A percentile compares a stretch with the other conserved stretches of the same genome.
phyloP scores from a whole-genome alignment of 257 asterid genomes.

The Solanum sejunctum region DNA sequence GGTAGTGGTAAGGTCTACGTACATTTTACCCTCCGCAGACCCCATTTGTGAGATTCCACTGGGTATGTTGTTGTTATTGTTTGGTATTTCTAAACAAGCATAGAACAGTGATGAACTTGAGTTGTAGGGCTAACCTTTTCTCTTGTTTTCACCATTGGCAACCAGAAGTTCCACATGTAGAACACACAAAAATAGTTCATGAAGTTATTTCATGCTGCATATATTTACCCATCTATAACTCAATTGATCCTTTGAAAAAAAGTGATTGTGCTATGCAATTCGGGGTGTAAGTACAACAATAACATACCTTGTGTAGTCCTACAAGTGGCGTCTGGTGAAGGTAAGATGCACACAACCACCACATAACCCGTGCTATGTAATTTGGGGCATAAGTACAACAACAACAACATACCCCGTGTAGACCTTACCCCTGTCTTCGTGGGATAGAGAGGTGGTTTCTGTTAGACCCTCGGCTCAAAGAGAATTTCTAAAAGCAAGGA shows the following conservation, averaged over 20 bases:
- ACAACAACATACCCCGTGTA: not conserved
- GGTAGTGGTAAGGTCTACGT: no score
- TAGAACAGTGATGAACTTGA: not conserved
- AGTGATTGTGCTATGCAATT: not conserved
- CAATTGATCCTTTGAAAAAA: not conserved
- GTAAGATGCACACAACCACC: not conserved
- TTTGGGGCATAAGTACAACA: not conserved
- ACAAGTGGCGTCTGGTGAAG: not conserved
- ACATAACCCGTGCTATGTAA: not conserved
- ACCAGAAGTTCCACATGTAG: not conserved
- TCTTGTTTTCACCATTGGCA: not conserved
- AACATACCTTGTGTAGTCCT: not conserved
- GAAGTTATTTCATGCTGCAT: not conserved
- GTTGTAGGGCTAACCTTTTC: not conserved
- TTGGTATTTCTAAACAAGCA: not conserved
- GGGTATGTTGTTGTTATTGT: no score
- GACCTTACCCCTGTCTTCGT: not conserved
- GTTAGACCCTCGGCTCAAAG: no score
- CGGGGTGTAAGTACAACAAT: not conserved
- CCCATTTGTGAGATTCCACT: no score
- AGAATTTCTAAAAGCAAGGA: not conserved
- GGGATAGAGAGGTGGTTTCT: not conserved
- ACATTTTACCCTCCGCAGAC: no score
- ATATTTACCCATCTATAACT: not conserved
- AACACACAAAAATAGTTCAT: not conserved